Base-by-base conservation (phyloP, 2,329 filamentous ascomycete species). In the Helminthosporium solani region DNA sequence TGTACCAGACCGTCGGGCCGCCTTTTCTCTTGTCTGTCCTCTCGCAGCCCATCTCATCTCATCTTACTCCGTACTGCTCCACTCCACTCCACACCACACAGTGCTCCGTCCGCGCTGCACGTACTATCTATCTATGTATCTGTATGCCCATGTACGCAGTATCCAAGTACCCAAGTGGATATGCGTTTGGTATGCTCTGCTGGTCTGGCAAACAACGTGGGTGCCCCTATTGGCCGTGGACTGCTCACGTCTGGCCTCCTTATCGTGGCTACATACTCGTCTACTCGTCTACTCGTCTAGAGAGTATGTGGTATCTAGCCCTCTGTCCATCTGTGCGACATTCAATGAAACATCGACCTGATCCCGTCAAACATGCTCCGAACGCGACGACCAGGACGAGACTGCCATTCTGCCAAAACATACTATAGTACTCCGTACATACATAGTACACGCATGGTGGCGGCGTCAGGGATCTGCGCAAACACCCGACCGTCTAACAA, bases 1-100 rank as follows among this genome's bases (percentile, higher is more conserved):
- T 61, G 56, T 58, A 56, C 60, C 61, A 61, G 43, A 19, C 47
- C 38, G 34, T 53, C 57, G 62, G 61, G 50, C n/a, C n/a, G n/a
- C n/a, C n/a, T n/a, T n/a, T n/a, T n/a, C n/a, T n/a, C n/a, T n/a
- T n/a, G n/a, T n/a, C n/a, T n/a, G n/a, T n/a, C n/a, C n/a, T n/a
- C n/a, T n/a, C n/a, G n/a, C n/a, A n/a, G n/a, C 47, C 33, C n/a
- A 27, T 25, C 31, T 4, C 46, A 19, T 20, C 37, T 30, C 33
- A 33, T 27, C 49, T 31, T 35, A 41, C 39, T 25, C 5, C 44
- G 42, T 25, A 8, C 31, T 14, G 39, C 42, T 42, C 34, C 42
- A 36, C 23, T 36, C 38, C n/a, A n/a, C n/a, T n/a, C 34, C 49
- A 35, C 39, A 41, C 39, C 33, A 9, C 44, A 45, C 27, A 8